A percentile compares a stretch with the other conserved stretches of the same genome.
phyloP scores from a whole-genome alignment of 2,329 filamentous ascomycete genomes.

The Arthrinium phaeospermum region DNA sequence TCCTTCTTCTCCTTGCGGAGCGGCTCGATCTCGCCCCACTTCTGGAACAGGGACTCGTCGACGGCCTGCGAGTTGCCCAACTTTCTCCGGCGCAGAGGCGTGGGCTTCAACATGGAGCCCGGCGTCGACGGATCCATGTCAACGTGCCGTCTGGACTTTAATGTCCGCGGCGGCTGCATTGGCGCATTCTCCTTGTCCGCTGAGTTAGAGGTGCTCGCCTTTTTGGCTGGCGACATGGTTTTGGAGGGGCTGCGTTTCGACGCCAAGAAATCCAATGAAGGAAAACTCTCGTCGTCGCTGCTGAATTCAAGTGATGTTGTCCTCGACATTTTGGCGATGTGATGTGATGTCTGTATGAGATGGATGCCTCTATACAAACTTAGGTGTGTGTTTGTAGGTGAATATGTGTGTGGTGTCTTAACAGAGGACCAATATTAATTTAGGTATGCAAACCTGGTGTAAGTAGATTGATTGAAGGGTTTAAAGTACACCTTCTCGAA shows the following conservation, averaged over 20 bases:
- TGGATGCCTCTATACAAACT: not conserved
- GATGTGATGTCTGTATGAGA: not conserved
- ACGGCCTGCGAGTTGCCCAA: slow-evolving; percentile 34
- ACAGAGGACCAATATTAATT: not conserved
- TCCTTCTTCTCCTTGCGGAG: slow-evolving; percentile 20
- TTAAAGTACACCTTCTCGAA: not conserved
- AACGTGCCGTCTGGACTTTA: not conserved
- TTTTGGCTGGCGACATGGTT: not conserved
- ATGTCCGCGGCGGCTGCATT: slow-evolving; percentile 7
- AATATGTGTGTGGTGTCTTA: not conserved
- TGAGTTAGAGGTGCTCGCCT: not conserved
- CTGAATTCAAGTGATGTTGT: not conserved
- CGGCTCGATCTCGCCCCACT: slow-evolving; percentile 29
- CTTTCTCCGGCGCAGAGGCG: slow-evolving; percentile 38
- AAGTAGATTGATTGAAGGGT: not conserved
- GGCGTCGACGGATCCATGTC: slow-evolving; percentile 12
- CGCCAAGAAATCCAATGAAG: slow-evolving; percentile 2
- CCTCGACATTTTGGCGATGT: not conserved
- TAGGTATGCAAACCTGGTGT: not conserved
- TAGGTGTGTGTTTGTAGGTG: no score
- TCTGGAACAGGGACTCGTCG: slow-evolving; percentile 35
- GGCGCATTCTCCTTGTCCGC: slow-evolving; percentile 17
- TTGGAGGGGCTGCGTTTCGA: not conserved
- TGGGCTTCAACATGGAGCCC: slow-evolving; percentile 27
- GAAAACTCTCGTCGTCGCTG: slow-evolving; percentile 19